These are phyloP conservation scores for Ochromonas danica DNA, from an alignment of 108 stramenopile species.

Conservation along the genomic window DNA sequence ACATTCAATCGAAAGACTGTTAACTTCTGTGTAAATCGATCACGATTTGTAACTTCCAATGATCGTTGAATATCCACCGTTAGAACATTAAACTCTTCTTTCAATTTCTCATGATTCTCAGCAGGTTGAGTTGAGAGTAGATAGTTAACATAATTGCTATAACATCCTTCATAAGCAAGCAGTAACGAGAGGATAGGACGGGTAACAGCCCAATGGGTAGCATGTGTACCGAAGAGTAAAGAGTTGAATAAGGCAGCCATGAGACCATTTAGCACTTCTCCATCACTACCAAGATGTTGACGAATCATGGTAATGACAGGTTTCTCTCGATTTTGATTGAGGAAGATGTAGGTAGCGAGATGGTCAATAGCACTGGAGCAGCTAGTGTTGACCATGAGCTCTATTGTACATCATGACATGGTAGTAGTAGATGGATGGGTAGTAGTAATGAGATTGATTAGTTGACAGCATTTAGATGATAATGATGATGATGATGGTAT, in stretches of 20 bases:
- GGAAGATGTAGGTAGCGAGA: constrained; percentile 86
- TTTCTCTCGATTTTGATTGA: constrained; percentile 79
- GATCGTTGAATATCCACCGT: constrained; percentile 81
- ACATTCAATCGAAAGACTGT: constrained; percentile 90
- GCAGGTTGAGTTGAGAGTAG: constrained; percentile 80
- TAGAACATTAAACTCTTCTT: constrained; percentile 83
- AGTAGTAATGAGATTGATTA: too few species aligned
- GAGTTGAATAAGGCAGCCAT: constrained; percentile 91
- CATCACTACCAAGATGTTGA: constrained; percentile 40
- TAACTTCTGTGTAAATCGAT: constrained; percentile 90
- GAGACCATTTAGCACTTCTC: constrained; percentile 58
- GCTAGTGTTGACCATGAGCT: constrained; percentile 74
- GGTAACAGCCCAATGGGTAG: constrained; percentile 95
- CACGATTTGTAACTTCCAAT: constrained; percentile 88
- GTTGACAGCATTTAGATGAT: too few species aligned
- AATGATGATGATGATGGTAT: too few species aligned
- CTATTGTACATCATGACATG: too few species aligned
- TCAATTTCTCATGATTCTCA: constrained; percentile 77
- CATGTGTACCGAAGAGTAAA: constrained; percentile 78
- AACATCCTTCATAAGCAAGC: constrained; percentile 85
- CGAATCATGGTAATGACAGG: constrained; percentile 66
- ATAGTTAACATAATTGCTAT: constrained; percentile 82
- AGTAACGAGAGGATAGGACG: constrained; percentile 94
- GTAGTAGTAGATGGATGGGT: too few species aligned
- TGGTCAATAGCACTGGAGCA: constrained; percentile 92